These are phyloP conservation scores for Fomes fomentarius DNA, from an alignment of 1,284 basidiomycete genomes.

Conservation along the genomic window DNA sequence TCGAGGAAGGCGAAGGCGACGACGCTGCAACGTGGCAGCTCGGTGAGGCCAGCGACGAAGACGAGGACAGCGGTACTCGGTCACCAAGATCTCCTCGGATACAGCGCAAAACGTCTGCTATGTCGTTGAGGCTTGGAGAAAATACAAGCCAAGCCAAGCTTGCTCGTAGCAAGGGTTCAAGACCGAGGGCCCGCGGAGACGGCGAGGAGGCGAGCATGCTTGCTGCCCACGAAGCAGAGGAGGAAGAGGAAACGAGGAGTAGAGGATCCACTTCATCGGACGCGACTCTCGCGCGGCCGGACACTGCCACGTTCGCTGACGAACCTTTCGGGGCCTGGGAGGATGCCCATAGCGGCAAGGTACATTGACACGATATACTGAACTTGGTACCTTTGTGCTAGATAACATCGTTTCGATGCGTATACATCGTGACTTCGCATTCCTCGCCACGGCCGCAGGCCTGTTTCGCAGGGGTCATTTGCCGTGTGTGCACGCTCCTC, in stretches of 20 bases:
- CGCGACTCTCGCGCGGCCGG: constrained; percentile 38
- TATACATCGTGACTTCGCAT: too few relatives aligned
- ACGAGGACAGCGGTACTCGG: constrained; percentile 37
- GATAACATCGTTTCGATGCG: too few relatives aligned
- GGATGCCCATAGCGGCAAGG: constrained; percentile 6
- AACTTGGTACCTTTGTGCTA: too few relatives aligned
- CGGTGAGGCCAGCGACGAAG: constrained; percentile 66
- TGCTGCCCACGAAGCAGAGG: constrained; percentile 26
- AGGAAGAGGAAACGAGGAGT: constrained; percentile 29
- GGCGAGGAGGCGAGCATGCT: constrained; percentile 34
- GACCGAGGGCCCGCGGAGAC: constrained; percentile 7
- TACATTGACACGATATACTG: too few relatives aligned
- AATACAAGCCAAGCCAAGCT: constrained; percentile 13
- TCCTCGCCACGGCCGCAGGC: too few relatives aligned
- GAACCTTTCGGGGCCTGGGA: constrained; percentile 35
- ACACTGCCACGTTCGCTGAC: constrained; percentile 26
- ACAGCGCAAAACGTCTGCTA: constrained; percentile 13
- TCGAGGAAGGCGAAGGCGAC: constrained; percentile 43
- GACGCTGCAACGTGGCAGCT: constrained; percentile 63
- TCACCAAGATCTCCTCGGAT: constrained; percentile 13
- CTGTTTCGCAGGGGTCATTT: too few relatives aligned
- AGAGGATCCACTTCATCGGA: constrained; percentile 42
- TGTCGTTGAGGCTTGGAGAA: constrained; percentile 6
- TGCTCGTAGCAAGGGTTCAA: constrained; percentile 1
- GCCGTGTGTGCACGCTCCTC: too few relatives aligned